These are phyloP conservation scores for Malus hybrid DNA, from an alignment of 331 rosid species.

Conservation along the genomic window DNA sequence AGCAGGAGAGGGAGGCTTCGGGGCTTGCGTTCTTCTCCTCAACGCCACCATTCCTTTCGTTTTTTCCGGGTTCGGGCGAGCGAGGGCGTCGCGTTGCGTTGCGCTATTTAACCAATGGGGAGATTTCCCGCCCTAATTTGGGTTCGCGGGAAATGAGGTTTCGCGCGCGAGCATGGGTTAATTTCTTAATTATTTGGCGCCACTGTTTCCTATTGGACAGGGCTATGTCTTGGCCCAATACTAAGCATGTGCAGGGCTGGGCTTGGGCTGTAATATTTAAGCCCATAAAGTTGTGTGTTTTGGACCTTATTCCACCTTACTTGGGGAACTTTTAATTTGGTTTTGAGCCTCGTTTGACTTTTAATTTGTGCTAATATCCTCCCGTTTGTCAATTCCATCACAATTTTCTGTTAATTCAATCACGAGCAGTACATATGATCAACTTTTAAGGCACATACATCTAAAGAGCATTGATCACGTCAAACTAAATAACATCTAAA, in stretches of 20 bases:
- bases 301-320: no score
- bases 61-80: not conserved
- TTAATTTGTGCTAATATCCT: no score
- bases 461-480: not conserved
- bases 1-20: constrained; percentile 24
- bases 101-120: not conserved
- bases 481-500: constrained; percentile 35
- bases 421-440: no score
- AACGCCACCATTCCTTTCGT: constrained; percentile 5
- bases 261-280: not conserved
- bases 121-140: constrained; percentile 29
- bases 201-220: not conserved
- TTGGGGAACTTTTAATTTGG: no score
- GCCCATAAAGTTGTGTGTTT: not conserved
- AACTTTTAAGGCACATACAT: no score
- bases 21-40: constrained; percentile 59
- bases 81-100: not conserved
- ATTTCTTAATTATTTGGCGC: not conserved
- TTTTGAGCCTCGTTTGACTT: no score
- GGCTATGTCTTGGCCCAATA: not conserved
- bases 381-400: no score
- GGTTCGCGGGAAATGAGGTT: constrained; percentile 40
- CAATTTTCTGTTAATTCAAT: no score
- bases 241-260: not conserved
- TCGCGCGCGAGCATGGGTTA: constrained; percentile 29